Percentiles rank a stretch among this genome's conserved stretches.
Conservation (phyloP, 1,139 yeast genomes). For the Maudiozyma humilis region DNA sequence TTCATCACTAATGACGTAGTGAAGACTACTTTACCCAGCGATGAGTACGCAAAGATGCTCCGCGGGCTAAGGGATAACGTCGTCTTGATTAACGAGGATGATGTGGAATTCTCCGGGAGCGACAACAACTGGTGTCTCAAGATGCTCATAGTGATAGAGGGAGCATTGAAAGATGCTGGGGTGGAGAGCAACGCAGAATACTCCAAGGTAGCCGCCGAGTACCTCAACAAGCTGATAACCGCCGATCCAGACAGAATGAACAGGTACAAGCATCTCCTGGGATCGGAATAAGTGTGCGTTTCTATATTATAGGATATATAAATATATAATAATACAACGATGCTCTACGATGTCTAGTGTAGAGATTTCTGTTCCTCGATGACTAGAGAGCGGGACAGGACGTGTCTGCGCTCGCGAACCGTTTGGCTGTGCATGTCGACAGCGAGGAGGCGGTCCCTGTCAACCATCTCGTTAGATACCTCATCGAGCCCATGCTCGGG, state of each 20-base stretch:
- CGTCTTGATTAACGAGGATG: constrained; percentile 53
- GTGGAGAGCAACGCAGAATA: constrained; percentile 11
- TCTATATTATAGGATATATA: background rate
- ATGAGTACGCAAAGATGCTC: constrained; percentile 33
- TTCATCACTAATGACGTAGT: constrained; percentile 47
- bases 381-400: constrained; percentile 44
- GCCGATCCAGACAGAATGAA: constrained; percentile 66
- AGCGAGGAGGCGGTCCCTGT: constrained; percentile 28
- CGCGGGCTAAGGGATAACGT: constrained; percentile 36
- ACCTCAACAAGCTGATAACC: constrained; percentile 39
- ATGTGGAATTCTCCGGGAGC: constrained; percentile 45
- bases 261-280: constrained; percentile 41
- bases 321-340: background rate
- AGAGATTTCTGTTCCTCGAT: constrained; percentile 19
- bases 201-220: constrained; percentile 23
- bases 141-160: constrained; percentile 40
- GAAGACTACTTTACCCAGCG: constrained; percentile 21
- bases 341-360: constrained; percentile 1
- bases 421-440: constrained; percentile 25
- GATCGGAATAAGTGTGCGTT: background rate
- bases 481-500: constrained; percentile 39
- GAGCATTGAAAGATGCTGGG: constrained; percentile 24
- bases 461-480: constrained; percentile 14
- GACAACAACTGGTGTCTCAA: constrained; percentile 69
- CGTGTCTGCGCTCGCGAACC: constrained; percentile 42